Percentiles rank a stretch among this genome's conserved stretches.
Evolutionary conservation across 1,284 basidiomycete genomes (phyloP).

Genomic region (Apiotrichum akiyoshidainum): DNA sequence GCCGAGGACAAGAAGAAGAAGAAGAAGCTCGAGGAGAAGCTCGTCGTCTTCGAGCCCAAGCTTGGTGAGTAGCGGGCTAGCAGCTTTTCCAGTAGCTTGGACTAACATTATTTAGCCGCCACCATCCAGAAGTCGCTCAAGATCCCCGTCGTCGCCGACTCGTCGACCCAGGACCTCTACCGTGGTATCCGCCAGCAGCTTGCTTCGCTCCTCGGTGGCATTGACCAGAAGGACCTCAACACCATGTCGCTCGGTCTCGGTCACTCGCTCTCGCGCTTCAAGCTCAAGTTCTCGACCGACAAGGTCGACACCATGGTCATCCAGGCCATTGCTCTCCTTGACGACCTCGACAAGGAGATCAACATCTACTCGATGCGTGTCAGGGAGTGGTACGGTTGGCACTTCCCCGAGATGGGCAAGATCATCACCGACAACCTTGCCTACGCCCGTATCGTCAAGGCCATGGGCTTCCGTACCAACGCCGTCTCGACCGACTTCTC

Average conservation of each 20-base stretch:
- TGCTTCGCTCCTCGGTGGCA: conserved; percentile 76
- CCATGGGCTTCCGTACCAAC: conserved; percentile 94
- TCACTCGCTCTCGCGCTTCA: conserved; percentile 94
- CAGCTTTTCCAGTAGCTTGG: background rate
- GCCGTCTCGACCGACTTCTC: conserved; percentile 80
- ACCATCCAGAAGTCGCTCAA: conserved; percentile 91
- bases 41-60: conserved; percentile 85
- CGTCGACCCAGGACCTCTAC: conserved; percentile 76
- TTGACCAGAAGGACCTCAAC: conserved; percentile 91
- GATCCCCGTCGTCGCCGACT: conserved; percentile 75
- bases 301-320: conserved; percentile 99
- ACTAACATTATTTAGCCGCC: conserved; percentile 56
- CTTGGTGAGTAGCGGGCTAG: conserved; percentile 62
- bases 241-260: conserved; percentile 97
- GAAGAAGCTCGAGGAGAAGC: conserved; percentile 75
- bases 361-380: conserved; percentile 99
- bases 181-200: conserved; percentile 92
- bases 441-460: conserved; percentile 85
- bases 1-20: conserved; percentile 55
- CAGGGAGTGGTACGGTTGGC: conserved; percentile 99
- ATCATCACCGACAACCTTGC: conserved; percentile 96
- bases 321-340: conserved; percentile 95
- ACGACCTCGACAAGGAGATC: conserved; percentile 98
- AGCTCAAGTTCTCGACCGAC: conserved; percentile 98
- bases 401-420: conserved; percentile 99